Evolutionary conservation across 1,139 yeast species (phyloP).

Genomic region (Scheffersomyces parashehatae): DNA sequence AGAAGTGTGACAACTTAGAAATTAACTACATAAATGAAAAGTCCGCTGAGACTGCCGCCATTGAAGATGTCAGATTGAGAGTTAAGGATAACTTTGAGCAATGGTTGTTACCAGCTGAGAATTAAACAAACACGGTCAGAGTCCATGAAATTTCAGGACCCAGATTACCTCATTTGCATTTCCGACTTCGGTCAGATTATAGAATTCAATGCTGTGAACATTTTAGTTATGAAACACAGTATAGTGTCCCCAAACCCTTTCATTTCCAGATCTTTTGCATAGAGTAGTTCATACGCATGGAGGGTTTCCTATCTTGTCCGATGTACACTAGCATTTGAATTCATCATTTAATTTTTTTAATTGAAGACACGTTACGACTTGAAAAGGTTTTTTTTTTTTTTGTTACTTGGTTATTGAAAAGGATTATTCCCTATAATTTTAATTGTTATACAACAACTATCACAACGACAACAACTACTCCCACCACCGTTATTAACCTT

Average conservation of each 20-base stretch:
- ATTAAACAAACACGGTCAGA: conserved; percentile 2
- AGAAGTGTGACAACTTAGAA: conserved; percentile 42
- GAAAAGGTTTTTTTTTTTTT: not conserved
- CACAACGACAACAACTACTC: too few species aligned
- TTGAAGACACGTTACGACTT: not conserved
- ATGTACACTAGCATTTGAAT: not conserved
- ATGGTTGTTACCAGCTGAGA: conserved; percentile 38
- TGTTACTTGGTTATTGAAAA: not conserved
- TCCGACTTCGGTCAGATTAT: not conserved
- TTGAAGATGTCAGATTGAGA: conserved; percentile 40
- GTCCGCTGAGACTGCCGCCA: conserved; percentile 23
- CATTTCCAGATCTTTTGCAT: too few species aligned
- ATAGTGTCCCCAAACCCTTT: too few species aligned
- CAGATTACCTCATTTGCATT: not conserved
- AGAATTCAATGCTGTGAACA: not conserved
- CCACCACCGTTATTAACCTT: too few species aligned
- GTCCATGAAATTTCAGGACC: not conserved
- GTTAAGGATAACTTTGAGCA: conserved; percentile 44
- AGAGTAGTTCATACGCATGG: too few species aligned
- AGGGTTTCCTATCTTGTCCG: too few species aligned
- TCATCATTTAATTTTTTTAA: not conserved
- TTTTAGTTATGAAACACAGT: too few species aligned
- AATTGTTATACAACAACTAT: too few species aligned
- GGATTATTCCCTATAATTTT: conserved; percentile 1
- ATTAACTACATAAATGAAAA: conserved; percentile 31